Evolutionary conservation across 306 rosid genomes (phyloP).

Genomic region (Adenanthera pavonina): DNA sequence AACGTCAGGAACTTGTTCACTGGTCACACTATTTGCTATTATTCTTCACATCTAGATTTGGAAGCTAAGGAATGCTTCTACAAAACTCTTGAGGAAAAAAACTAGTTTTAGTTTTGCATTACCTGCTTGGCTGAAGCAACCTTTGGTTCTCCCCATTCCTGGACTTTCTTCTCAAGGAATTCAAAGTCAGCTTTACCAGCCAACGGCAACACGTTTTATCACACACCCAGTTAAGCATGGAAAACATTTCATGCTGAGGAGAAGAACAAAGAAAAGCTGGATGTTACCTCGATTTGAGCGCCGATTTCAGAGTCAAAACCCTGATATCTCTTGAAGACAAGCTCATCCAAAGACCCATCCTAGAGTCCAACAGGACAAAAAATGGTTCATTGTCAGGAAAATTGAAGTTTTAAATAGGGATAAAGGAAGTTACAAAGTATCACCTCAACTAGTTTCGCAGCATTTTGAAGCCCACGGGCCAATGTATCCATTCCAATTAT

Average conservation of each 20-base stretch:
- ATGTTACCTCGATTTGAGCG: background rate
- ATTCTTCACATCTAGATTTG: no score
- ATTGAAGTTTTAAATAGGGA: background rate
- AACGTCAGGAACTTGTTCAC: background rate
- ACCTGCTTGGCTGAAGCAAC: background rate
- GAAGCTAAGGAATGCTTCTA: background rate
- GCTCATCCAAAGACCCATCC: background rate
- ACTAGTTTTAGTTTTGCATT: no score
- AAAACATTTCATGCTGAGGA: background rate
- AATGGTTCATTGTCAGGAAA: conserved; percentile 15
- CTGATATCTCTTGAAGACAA: background rate
- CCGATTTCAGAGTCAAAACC: background rate
- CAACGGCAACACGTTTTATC: background rate
- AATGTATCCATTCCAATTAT: background rate
- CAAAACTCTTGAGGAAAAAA: background rate
- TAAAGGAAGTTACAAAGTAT: background rate
- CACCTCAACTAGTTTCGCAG: background rate
- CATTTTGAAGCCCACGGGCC: background rate
- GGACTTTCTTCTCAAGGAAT: background rate
- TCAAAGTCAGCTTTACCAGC: background rate
- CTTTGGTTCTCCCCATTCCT: background rate
- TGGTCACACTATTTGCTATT: background rate
- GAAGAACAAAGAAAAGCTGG: background rate
- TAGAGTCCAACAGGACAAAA: background rate
- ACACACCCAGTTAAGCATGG: background rate